Percentiles rank a stretch among this genome's conserved stretches.
These are phyloP conservation scores for Daldinia childiae DNA, from an alignment of 495 filamentous ascomycete genomes.

Conservation along the genomic window DNA sequence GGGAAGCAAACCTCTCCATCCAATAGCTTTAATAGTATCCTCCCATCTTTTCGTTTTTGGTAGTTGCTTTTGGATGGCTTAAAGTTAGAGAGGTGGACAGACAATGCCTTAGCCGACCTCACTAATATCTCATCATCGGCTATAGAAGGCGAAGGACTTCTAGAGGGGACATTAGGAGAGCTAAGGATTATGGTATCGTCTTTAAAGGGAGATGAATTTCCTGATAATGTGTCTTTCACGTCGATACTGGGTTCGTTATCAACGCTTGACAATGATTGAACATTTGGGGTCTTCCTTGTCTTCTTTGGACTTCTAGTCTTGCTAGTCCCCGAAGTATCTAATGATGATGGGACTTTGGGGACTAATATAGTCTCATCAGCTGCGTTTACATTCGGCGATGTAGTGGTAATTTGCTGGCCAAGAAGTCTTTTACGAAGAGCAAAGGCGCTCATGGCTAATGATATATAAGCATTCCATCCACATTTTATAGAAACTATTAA, in stretches of 20 bases:
- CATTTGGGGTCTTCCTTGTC: conserved; percentile 8
- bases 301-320: conserved; percentile 11
- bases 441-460: conserved; percentile 61
- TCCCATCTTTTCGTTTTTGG: conserved; percentile 49
- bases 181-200: neutral
- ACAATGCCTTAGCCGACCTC: conserved; percentile 18
- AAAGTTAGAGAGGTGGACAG: conserved; percentile 55
- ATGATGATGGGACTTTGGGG: neutral
- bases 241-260: conserved; percentile 9
- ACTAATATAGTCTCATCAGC: conserved; percentile 3
- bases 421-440: conserved; percentile 58
- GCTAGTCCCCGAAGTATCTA: conserved; percentile 3
- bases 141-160: conserved; percentile 29
- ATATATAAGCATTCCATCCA: conserved; percentile 18
- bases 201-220: neutral
- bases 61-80: conserved; percentile 56
- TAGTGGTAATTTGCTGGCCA: conserved; percentile 26
- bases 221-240: neutral
- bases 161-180: conserved; percentile 6
- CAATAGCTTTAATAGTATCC: conserved; percentile 47
- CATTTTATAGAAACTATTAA: neutral
- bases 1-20: conserved; percentile 57
- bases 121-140: conserved; percentile 30
- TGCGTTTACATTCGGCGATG: neutral
- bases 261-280: conserved; percentile 18